Base-by-base conservation (phyloP, 192 early-diverging fungal species). In the Coemansia sp. region DNA sequence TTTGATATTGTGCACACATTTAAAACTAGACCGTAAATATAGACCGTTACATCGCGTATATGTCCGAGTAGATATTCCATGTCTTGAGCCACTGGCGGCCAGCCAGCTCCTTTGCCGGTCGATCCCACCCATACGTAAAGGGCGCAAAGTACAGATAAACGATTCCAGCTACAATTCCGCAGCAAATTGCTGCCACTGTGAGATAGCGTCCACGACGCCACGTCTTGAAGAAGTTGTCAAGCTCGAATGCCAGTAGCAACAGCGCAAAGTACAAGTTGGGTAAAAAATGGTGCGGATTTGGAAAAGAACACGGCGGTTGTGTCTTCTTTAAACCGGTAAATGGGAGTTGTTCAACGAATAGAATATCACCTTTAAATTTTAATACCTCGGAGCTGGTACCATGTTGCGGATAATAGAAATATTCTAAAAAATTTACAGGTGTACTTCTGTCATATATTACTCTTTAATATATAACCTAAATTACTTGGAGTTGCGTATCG, bases 201-300 rank as follows among this genome's bases (percentile, higher is more conserved):
- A 81, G 82, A 34, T 84, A 60, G 34, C 40, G 23, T 51, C 80
- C 70, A 20, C 83, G 58, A 68, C 82, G 81, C 54, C 92, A 19
- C 6, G 60, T 56, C 10, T 61, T 59, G 51, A 55, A 56, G 51
- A 48, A 80, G 74, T 93, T 91, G 54, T 95, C 91, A 62, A 91
- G 71, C 25, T 93, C 80, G 23, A 82, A 86, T 10, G 88, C 89
- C 11, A 88, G 69, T 2, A 89, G 57, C 74, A 98, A 76, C 61
- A 88, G 87, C 28, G 87, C 88, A 80, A 93, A 90, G 60, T 95
- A n/a, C n/a, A n/a, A n/a, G n/a, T n/a, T n/a, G n/a, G n/a, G n/a
- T n/a, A n/a, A n/a, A n/a, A n/a, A n/a, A n/a, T n/a, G n/a, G n/a
- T n/a, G n/a, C n/a, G n/a, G n/a, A n/a, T n/a, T n/a, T n/a, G n/a